Evolutionary conservation across 495 filamentous ascomycete genomes (phyloP).

Genomic region (Geopyxis carbonaria): DNA sequence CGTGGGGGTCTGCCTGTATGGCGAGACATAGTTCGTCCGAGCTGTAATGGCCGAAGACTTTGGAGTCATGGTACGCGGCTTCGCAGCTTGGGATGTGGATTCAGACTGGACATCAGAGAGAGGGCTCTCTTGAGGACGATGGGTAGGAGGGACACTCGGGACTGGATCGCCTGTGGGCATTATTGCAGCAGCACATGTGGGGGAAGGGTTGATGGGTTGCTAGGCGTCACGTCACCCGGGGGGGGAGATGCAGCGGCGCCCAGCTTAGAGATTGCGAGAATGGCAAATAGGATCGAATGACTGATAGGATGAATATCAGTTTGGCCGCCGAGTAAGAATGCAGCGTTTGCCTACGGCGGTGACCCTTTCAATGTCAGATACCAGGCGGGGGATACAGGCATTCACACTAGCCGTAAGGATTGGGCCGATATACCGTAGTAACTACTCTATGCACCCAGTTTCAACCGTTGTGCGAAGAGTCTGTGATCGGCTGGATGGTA

Average conservation of each 20-base stretch:
- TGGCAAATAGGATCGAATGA: no score
- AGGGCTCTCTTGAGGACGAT: slow-evolving; percentile 5
- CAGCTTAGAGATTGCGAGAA: no score
- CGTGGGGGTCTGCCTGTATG: slow-evolving; percentile 17
- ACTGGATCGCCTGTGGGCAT: slow-evolving; percentile 19
- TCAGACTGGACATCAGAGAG: slow-evolving; percentile 4
- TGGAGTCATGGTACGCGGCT: slow-evolving; percentile 12
- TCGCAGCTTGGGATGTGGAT: slow-evolving; percentile 7
- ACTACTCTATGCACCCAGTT: no score
- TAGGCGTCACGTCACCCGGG: slow-evolving; percentile 4
- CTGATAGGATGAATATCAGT: no score
- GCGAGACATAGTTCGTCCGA: slow-evolving; percentile 22
- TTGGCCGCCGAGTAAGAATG: no score
- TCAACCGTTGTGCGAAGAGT: no score
- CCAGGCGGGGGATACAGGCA: no score
- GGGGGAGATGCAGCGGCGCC: slow-evolving; percentile 3
- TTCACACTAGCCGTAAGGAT: no score
- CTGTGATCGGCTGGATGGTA: no score
- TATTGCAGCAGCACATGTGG: slow-evolving; percentile 23
- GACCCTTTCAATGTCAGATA: no score
- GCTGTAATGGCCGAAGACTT: slow-evolving; percentile 23
- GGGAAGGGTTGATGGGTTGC: slow-evolving; percentile 1
- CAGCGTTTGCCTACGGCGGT: no score
- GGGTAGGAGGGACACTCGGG: slow-evolving; percentile 15
- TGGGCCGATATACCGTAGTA: no score